Evolutionary conservation across 2,329 filamentous ascomycete species (phyloP).

Genomic region (Apiospora arundinis): DNA sequence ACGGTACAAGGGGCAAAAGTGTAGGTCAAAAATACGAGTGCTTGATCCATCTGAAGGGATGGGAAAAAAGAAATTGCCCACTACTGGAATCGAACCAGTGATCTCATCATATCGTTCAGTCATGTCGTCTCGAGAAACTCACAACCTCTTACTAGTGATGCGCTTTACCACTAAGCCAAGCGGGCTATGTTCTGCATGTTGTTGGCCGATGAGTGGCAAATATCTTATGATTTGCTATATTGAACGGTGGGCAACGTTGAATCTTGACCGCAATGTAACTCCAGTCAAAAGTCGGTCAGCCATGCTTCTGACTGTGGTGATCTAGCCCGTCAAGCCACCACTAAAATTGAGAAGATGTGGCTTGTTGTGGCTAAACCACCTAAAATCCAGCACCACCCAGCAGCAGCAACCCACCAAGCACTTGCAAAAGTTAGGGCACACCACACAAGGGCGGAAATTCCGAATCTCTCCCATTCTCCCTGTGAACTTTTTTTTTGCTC

Average conservation of each 20-base stretch:
- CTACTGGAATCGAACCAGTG: conserved; percentile 19
- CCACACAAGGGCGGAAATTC: conserved; percentile 14
- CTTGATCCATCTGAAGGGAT: too few relatives aligned
- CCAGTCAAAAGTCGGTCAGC: background rate
- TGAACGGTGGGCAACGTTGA: background rate
- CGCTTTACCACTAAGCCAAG: conserved; percentile 19
- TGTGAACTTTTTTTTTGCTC: conserved; percentile 12
- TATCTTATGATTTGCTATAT: background rate
- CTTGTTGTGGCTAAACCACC: background rate
- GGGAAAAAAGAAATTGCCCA: background rate
- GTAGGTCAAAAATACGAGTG: too few relatives aligned
- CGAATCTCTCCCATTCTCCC: conserved; percentile 4
- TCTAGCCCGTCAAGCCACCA: background rate
- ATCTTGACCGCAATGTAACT: background rate
- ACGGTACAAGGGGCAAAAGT: too few relatives aligned
- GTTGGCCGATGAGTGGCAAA: background rate
- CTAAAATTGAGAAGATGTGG: background rate
- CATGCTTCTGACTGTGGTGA: too few relatives aligned
- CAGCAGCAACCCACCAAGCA: background rate
- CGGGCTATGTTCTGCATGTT: background rate
- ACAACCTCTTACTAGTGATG: background rate
- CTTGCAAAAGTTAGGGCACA: conserved; percentile 6
- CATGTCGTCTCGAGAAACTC: background rate
- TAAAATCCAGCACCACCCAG: background rate
- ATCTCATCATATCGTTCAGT: background rate